phyloP scores from a whole-genome alignment of 202 grass and related monocot genomes.

The Brachypodium distachyon region DNA sequence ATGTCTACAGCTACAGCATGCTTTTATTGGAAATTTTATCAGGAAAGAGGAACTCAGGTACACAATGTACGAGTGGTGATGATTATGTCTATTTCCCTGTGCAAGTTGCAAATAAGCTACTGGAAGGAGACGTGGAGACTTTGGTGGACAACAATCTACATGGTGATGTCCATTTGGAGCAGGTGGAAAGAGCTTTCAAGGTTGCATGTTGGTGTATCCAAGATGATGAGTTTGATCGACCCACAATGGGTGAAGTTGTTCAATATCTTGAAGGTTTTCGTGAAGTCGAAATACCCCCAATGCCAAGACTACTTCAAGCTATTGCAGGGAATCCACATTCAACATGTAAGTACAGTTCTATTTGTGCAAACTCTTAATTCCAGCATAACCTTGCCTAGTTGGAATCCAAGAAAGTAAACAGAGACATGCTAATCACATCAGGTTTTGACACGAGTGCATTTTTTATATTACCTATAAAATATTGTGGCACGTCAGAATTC shows the following conservation, averaged over 20 bases:
- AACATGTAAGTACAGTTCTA: background rate
- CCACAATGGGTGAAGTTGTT: background rate
- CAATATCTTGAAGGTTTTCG: background rate
- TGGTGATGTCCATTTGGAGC: background rate
- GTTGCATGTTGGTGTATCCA: slow-evolving; percentile 18
- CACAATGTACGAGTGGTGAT: background rate
- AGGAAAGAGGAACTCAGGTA: background rate
- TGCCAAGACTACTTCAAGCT: background rate
- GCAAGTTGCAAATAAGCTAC: background rate
- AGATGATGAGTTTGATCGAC: slow-evolving; percentile 13
- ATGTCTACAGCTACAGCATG: slow-evolving; percentile 10
- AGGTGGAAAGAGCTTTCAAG: background rate
- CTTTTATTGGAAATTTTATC: background rate
- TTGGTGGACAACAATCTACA: background rate
- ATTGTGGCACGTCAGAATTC: background rate
- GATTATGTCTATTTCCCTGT: slow-evolving; percentile 2
- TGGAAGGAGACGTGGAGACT: background rate
- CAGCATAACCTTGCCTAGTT: background rate
- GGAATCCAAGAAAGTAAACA: background rate
- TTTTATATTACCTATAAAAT: background rate
- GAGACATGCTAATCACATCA: background rate
- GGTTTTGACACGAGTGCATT: background rate
- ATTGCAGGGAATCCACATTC: background rate
- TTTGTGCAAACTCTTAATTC: background rate
- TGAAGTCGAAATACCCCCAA: background rate